Evolutionary conservation across 2,329 filamentous ascomycete species (phyloP).

Genomic region (Fusarium sterilihyphosum): DNA sequence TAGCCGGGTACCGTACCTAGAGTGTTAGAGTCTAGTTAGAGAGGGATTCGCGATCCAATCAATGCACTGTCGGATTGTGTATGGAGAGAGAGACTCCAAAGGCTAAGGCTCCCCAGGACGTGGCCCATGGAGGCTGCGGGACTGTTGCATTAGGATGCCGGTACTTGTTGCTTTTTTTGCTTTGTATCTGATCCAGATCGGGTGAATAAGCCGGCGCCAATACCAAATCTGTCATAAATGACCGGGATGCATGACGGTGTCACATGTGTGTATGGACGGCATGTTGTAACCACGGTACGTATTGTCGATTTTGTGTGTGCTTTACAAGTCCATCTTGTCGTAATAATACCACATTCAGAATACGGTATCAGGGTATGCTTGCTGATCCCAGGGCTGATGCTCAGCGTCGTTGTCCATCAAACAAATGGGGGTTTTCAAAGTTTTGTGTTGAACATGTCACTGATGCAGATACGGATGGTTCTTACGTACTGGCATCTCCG

Average conservation of each 20-base stretch:
- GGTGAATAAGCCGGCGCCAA: slow-evolving; percentile 29
- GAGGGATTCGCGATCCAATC: not conserved
- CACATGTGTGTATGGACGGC: slow-evolving; percentile 8
- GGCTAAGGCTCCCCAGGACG: slow-evolving; percentile 2
- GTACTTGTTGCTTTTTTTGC: slow-evolving; percentile 34
- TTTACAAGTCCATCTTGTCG: not conserved
- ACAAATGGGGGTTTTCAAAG: not conserved
- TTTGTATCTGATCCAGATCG: slow-evolving; percentile 38
- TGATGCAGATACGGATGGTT: not conserved
- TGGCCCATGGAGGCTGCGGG: slow-evolving; percentile 3
- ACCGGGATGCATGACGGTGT: slow-evolving; percentile 10
- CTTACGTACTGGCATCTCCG: slow-evolving; percentile 22
- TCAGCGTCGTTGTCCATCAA: slow-evolving; percentile 30
- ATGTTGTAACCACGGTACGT: not conserved
- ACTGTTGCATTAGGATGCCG: slow-evolving; percentile 35
- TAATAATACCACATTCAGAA: not conserved
- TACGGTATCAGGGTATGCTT: slow-evolving; percentile 8
- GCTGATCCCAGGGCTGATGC: slow-evolving; percentile 17
- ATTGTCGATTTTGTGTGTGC: not conserved
- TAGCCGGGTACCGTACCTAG: slow-evolving; percentile 16
- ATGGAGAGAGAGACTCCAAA: not conserved
- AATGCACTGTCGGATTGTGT: not conserved
- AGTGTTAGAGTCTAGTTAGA: not conserved
- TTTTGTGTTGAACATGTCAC: slow-evolving; percentile 16
- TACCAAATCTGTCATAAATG: slow-evolving; percentile 25